Conservation (phyloP, 1,284 basidiomycete species). For the Bondarzewia mesenterica region DNA sequence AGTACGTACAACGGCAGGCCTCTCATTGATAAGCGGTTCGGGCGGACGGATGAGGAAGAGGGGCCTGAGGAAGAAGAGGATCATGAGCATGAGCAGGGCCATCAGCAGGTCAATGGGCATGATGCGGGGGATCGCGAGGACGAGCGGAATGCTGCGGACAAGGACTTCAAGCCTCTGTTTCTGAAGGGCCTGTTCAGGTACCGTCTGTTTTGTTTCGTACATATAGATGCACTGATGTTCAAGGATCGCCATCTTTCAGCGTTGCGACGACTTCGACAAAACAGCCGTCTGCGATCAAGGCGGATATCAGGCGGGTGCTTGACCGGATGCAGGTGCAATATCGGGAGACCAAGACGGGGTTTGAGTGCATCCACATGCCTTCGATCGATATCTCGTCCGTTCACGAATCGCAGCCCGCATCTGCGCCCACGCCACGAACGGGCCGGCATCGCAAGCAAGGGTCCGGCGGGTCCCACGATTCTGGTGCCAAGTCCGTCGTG, state of each 20-base stretch:
- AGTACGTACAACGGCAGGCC: conserved; percentile 27
- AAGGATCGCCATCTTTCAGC: conserved; percentile 30
- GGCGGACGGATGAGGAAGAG: conserved; percentile 40
- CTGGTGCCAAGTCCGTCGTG: conserved; percentile 44
- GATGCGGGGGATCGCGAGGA: conserved; percentile 22
- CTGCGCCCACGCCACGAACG: conserved; percentile 17
- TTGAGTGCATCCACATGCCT: conserved; percentile 93
- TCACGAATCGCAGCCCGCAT: conserved; percentile 24
- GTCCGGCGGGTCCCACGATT: conserved; percentile 42
- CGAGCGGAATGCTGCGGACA: conserved; percentile 41
- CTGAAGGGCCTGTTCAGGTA: conserved; percentile 86
- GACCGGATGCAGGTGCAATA: conserved; percentile 94
- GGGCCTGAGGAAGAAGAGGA: conserved; percentile 32
- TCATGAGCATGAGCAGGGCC: conserved; percentile 11
- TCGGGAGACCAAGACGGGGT: conserved; percentile 84
- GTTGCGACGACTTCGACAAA: conserved; percentile 96
- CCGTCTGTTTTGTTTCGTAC: conserved; percentile 2
- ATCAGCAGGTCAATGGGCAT: conserved; percentile 17
- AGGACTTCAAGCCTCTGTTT: conserved; percentile 83
- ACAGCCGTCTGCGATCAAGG: conserved; percentile 70
- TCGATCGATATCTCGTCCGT: conserved; percentile 84
- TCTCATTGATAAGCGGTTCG: conserved; percentile 40
- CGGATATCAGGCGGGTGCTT: conserved; percentile 81
- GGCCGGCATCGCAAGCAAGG: conserved; percentile 39
- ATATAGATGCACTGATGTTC: background rate